Evolutionary conservation across 352 stramenopile species (phyloP).

Genomic region (Pythium rishiriense): DNA sequence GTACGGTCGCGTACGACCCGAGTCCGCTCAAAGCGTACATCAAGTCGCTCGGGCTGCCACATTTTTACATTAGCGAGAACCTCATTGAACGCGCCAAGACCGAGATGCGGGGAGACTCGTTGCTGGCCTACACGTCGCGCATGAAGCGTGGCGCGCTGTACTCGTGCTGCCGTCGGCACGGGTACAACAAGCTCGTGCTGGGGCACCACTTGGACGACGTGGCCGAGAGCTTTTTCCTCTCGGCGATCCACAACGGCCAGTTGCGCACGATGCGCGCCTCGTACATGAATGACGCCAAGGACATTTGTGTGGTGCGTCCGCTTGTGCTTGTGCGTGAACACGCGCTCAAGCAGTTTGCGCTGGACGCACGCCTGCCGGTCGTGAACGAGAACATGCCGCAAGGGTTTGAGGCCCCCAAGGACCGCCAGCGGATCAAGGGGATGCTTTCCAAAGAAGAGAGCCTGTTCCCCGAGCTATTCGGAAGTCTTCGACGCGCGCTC

Average conservation of each 20-base stretch:
- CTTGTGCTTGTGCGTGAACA: slow-evolving; percentile 93
- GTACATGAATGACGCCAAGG: slow-evolving; percentile 92
- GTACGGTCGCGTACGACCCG: slow-evolving; percentile 94
- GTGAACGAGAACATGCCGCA: slow-evolving; percentile 98
- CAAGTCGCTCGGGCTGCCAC: slow-evolving; percentile 89
- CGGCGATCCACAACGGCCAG: slow-evolving; percentile 65
- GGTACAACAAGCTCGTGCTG: slow-evolving; percentile 35
- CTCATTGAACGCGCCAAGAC: slow-evolving; percentile 72
- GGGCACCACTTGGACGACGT: slow-evolving; percentile 97
- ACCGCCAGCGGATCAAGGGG: slow-evolving; percentile 94
- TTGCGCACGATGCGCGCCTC: slow-evolving; percentile 95
- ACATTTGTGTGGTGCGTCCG: slow-evolving; percentile 94
- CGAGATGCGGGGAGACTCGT: slow-evolving; percentile 71
- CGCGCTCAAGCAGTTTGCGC: slow-evolving; percentile 68
- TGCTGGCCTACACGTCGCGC: slow-evolving; percentile 92
- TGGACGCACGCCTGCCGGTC: slow-evolving; percentile 83
- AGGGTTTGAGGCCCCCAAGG: slow-evolving; percentile 96
- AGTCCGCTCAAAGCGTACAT: slow-evolving; percentile 94
- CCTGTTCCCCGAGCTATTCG: slow-evolving; percentile 71
- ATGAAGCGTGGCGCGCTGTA: slow-evolving; percentile 90
- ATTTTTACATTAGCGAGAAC: slow-evolving; percentile 90
- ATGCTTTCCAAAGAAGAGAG: slow-evolving; percentile 90
- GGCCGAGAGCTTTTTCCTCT: slow-evolving; percentile 97
- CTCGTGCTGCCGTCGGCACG: slow-evolving; percentile 32
- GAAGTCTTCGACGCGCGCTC: slow-evolving; percentile 38